Evolutionary conservation across 2,329 filamentous ascomycete genomes (phyloP), one percentile per base, ranked within the genome.

Genomic region (Fusarium nurragi): DNA sequence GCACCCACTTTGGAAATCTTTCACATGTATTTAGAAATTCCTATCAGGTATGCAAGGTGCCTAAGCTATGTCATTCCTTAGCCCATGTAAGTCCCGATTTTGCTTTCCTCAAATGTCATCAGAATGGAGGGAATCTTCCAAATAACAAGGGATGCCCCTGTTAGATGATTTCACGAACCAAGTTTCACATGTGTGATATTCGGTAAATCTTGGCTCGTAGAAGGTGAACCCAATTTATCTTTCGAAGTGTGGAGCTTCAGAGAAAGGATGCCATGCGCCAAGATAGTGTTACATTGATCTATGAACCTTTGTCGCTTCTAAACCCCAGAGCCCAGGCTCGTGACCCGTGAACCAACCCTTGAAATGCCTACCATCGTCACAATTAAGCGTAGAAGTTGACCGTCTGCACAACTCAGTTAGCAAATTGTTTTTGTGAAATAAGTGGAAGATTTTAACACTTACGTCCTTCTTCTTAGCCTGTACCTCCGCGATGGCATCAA

Each of bases 401-500:
- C 28, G 84, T 86, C 84, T 86, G 45, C 26, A 25, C 6, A 38
- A 16, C 11, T 37, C 26, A 11, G 38, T 71, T 66, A 71, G 69
- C 26, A 54, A 56, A 28, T n/a, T 23, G 6, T 10, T 32, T 18
- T 4, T 16, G 22, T 11, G 18, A 7, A 8, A 45, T 3, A 19
- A 6, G 19, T n/a, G 11, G 3, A 21, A 14, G 55, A 2, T n/a
- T 16, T 16, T 6, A 46, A 19, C 44, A 83, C 85, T 81, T 72
- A 87, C 85, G 65, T 96, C 93, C 87, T 96, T 96, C 90, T 97
- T 97, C 89, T 97, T 90, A 64, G 90, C 89, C 78, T 94, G 93
- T 71, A 99, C 95, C 80, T 99, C 95, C 34, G 93, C 87, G 78
- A 99, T 98, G 61, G 95, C 95, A 83, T 99, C 95, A 47, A 99